Evolutionary conservation across 2,329 filamentous ascomycete species (phyloP).

Genomic region (Trichoderma harzianum): DNA sequence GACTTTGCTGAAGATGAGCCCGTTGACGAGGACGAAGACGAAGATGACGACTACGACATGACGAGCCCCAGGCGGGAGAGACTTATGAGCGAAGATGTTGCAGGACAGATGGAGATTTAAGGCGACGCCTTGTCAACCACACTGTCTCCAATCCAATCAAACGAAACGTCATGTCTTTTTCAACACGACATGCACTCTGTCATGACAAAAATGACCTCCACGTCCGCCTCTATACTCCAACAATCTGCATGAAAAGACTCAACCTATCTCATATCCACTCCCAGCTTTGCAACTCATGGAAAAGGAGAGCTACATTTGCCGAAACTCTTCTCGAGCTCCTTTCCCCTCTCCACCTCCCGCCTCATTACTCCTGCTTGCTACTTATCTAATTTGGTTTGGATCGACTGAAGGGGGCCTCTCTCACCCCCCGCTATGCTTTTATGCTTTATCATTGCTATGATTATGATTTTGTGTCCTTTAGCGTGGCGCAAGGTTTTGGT

Average conservation of each 20-base stretch:
- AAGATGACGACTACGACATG: conserved; percentile 33
- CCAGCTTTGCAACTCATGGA: neutral
- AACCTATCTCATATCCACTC: neutral
- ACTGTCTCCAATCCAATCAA: neutral
- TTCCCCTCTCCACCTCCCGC: too few species aligned
- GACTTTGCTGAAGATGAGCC: conserved; percentile 39
- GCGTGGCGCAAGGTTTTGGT: conserved; percentile 29
- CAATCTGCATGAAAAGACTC: neutral
- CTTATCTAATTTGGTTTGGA: conserved; percentile 6
- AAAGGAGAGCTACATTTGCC: neutral
- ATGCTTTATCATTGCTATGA: neutral
- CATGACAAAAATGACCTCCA: neutral
- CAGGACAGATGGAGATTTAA: conserved; percentile 60
- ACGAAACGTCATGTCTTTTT: neutral
- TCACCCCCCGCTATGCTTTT: neutral
- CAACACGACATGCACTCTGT: neutral
- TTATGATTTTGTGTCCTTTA: conserved; percentile 18
- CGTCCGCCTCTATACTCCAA: neutral
- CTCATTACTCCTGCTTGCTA: conserved; percentile 10
- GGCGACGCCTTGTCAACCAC: neutral
- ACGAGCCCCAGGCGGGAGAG: conserved; percentile 40
- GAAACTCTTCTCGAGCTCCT: neutral
- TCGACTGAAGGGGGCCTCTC: neutral
- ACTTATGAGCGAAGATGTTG: conserved; percentile 61
- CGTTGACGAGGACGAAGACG: conserved; percentile 44